phyloP scores from a whole-genome alignment of 2,329 filamentous ascomycete species.

The Didymella exigua region DNA sequence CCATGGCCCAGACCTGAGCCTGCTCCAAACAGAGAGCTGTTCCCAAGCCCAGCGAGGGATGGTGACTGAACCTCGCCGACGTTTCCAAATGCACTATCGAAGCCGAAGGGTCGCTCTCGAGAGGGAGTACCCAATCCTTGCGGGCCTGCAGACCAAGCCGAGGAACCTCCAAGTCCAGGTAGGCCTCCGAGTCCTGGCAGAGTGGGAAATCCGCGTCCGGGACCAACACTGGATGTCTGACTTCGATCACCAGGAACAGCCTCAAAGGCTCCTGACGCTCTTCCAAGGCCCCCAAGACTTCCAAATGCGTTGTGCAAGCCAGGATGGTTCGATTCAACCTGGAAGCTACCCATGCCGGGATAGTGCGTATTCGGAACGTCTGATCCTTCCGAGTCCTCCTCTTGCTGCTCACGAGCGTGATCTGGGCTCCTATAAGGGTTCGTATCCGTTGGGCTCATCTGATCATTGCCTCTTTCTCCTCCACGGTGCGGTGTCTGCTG shows the following conservation, averaged over 20 bases:
- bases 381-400: constrained; percentile 63
- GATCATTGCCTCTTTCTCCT: constrained; percentile 62
- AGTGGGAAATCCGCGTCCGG: constrained; percentile 70
- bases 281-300: constrained; percentile 59
- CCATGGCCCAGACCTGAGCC: constrained; percentile 59
- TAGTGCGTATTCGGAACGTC: constrained; percentile 59
- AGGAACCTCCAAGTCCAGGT: constrained; percentile 62
- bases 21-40: constrained; percentile 66
- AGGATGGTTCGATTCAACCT: constrained; percentile 51
- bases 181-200: constrained; percentile 66
- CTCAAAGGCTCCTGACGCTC: constrained; percentile 51
- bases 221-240: constrained; percentile 86
- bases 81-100: constrained; percentile 68
- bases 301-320: constrained; percentile 59
- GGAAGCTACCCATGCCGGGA: constrained; percentile 61
- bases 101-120: constrained; percentile 62
- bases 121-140: constrained; percentile 76
- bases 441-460: constrained; percentile 89
- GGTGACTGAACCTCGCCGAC: constrained; percentile 81
- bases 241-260: constrained; percentile 82
- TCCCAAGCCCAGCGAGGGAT: constrained; percentile 68
- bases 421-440: constrained; percentile 95
- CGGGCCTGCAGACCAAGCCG: constrained; percentile 68
- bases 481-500: constrained; percentile 60
- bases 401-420: constrained; percentile 70